Base-by-base conservation (phyloP, 2,329 filamentous ascomycete genomes). In the Boeremia exigua region DNA sequence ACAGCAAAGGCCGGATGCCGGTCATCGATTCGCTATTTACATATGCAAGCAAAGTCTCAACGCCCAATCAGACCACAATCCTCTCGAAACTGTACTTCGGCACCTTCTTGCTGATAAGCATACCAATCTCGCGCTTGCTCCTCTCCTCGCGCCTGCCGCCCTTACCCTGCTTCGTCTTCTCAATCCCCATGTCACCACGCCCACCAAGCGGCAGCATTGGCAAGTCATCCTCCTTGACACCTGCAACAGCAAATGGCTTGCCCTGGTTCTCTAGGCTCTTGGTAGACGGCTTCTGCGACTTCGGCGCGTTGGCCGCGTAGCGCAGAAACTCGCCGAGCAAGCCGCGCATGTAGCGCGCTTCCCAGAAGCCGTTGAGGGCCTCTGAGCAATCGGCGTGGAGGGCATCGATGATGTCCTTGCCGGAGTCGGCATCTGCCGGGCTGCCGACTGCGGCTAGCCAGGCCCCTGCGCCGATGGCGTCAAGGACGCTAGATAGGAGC, bases 11-110 rank as follows among this genome's bases (percentile, higher is more conserved):
- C 19, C 19, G 19, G 19, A 23, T 5, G 19, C 19, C 19, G 19
- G 19, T 23, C 19, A 23, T 23, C 19, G 19, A 23, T 23, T 23
- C 19, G 19, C 19, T 5, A 23, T 23, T 5, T 23, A 23, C 19
- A 23, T 23, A 23, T 23, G 19, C 19, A 23, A 23, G 19, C 19
- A 23, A 5, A 23, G 19, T 23, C 19, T 23, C 19, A 23, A 23
- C 19, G 19, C 33, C 6, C 30, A n/a, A 17, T 46, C 62, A 72
- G 46, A 73, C 59, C 14, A 67, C 63, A 54, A 96, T 87, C 76
- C 86, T 86, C 78, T 96, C 92, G 62, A 94, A 83, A 42, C 90
- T 91, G 78, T 97, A 96, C 63, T 88, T 86, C 52, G 89, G 90
- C 59, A 93, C 88, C 72, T 88, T 88, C 78, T 90, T 89, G 71